phyloP scores from a whole-genome alignment of 2,329 filamentous ascomycete species.

The Cladosporium austrohemisphaericum region DNA sequence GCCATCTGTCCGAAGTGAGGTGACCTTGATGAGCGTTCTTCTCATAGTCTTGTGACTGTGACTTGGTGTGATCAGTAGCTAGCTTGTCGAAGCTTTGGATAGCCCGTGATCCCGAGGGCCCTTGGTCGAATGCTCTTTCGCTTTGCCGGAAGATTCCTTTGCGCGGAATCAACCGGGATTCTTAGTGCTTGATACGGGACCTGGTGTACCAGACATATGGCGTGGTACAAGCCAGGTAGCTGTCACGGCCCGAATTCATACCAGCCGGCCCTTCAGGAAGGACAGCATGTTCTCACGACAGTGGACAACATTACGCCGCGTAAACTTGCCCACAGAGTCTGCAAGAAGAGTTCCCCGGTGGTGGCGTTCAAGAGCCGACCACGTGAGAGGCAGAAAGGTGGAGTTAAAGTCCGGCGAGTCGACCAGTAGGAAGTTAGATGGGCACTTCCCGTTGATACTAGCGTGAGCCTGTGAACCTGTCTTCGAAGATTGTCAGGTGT shows the following conservation, averaged over 20 bases:
- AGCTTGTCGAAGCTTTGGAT: too few species aligned
- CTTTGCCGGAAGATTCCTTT: too few species aligned
- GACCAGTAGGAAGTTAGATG: neutral
- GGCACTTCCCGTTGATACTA: neutral
- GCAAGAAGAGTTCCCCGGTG: neutral
- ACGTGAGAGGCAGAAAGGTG: too few species aligned
- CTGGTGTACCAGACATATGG: neutral
- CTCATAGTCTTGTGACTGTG: too few species aligned
- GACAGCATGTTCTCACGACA: neutral
- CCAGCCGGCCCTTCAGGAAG: neutral
- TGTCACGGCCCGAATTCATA: neutral
- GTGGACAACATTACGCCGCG: neutral
- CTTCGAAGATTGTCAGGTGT: neutral
- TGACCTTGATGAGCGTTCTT: too few species aligned
- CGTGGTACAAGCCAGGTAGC: neutral
- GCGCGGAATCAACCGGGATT: neutral
- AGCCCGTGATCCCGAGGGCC: too few species aligned
- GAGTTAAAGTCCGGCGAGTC: neutral
- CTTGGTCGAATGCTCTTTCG: too few species aligned
- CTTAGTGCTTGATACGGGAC: neutral
- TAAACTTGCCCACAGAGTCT: neutral
- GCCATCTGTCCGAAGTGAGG: neutral
- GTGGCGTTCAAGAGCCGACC: too few species aligned
- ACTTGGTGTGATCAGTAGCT: too few species aligned
- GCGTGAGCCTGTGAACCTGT: neutral